Conservation (phyloP, 1,284 basidiomycete genomes). For the Sporisorium scitamineum region DNA sequence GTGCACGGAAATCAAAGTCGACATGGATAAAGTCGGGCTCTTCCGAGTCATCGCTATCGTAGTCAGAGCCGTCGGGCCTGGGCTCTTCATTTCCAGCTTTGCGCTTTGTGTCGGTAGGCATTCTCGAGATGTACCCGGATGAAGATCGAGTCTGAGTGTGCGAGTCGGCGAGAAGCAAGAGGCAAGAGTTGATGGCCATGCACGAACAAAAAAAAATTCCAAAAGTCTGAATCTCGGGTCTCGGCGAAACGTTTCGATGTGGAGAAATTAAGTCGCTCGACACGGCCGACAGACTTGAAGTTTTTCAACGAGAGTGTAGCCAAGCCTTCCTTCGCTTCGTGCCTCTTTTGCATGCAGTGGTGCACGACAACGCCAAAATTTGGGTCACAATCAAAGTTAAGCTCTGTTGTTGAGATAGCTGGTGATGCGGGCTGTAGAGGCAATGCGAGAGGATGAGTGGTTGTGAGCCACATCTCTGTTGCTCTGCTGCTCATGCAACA, state of each 20-base stretch:
- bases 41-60: constrained; percentile 47
- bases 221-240: constrained; percentile 9
- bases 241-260: constrained; percentile 12
- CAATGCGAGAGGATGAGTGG: not conserved
- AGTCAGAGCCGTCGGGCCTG: constrained; percentile 39
- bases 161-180: not conserved
- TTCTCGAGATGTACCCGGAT: not conserved
- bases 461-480: not conserved
- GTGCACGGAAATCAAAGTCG: constrained; percentile 65
- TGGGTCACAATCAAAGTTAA: not conserved
- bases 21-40: constrained; percentile 66
- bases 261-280: not conserved
- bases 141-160: not conserved
- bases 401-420: no score
- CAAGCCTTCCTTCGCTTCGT: not conserved
- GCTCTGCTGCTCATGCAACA: constrained; percentile 3
- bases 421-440: no score
- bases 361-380: not conserved
- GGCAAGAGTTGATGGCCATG: not conserved
- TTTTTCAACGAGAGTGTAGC: not conserved
- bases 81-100: constrained; percentile 50
- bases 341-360: not conserved
- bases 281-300: constrained; percentile 23
- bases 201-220: constrained; percentile 21
- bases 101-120: constrained; percentile 45